phyloP scores from a whole-genome alignment of 2,329 filamentous ascomycete species.

The Aureobasidium sp. region DNA sequence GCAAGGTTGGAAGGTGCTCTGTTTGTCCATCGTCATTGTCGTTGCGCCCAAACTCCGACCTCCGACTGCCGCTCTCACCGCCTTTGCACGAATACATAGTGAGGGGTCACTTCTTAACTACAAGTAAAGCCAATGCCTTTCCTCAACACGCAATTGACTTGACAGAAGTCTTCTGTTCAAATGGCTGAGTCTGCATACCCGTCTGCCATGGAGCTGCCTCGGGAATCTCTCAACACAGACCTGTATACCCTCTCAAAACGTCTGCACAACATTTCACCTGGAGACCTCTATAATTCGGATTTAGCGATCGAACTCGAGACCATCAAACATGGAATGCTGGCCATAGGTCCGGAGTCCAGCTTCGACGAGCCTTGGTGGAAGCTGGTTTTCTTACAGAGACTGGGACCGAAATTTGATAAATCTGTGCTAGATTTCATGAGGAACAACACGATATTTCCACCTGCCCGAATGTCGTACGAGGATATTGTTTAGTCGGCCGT shows the following conservation, averaged over 20 bases:
- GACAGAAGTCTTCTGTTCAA: background rate
- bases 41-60: conserved; percentile 1
- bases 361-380: background rate
- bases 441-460: too few relatives aligned
- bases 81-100: background rate
- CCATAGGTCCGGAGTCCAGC: background rate
- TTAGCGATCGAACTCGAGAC: background rate
- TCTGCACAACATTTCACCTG: background rate
- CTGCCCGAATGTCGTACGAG: background rate
- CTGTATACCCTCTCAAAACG: too few relatives aligned
- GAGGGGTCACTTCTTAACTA: background rate
- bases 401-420: background rate
- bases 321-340: background rate
- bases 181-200: too few relatives aligned
- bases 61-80: conserved; percentile 1
- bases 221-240: too few relatives aligned
- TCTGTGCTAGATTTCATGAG: background rate
- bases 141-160: background rate
- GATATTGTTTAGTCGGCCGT: background rate
- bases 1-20: background rate
- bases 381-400: background rate
- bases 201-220: too few relatives aligned
- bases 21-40: conserved; percentile 11
- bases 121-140: background rate
- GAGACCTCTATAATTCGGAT: background rate